These are phyloP conservation scores for Ophiocytium majus DNA, from an alignment of 352 stramenopile genomes.

Conservation along the genomic window DNA sequence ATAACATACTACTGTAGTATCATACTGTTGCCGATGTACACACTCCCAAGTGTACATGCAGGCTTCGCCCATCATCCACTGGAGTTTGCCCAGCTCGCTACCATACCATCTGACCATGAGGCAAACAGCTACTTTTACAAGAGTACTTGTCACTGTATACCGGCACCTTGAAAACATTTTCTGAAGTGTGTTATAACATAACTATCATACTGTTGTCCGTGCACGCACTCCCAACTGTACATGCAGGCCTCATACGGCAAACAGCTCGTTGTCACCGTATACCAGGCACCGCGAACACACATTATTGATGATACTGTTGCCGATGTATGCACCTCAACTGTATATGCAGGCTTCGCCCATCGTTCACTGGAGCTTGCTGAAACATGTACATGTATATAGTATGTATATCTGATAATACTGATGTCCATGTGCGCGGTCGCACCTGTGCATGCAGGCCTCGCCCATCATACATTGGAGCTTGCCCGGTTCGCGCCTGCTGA, in stretches of 20 bases:
- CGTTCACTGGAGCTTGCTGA: slow-evolving; percentile 2
- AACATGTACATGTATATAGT: background rate
- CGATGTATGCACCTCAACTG: background rate
- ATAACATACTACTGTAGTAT: too few relatives aligned
- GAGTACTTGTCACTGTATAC: too few relatives aligned
- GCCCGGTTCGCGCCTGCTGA: slow-evolving; percentile 35
- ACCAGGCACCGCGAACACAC: background rate
- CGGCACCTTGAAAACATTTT: background rate
- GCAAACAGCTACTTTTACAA: too few relatives aligned
- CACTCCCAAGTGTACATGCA: slow-evolving; percentile 14
- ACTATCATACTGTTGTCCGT: background rate
- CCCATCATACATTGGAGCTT: slow-evolving; percentile 44
- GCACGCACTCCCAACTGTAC: background rate
- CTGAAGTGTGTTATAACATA: slow-evolving; percentile 3
- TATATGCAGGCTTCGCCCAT: slow-evolving; percentile 34
- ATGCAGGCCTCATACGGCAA: slow-evolving; percentile 34
- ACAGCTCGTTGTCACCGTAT: too few relatives aligned
- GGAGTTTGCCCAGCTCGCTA: slow-evolving; percentile 21
- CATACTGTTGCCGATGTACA: too few relatives aligned
- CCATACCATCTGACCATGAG: too few relatives aligned
- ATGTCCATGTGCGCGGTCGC: background rate
- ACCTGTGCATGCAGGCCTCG: slow-evolving; percentile 29
- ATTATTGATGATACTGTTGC: background rate
- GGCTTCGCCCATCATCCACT: slow-evolving; percentile 48
- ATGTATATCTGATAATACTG: background rate